Base-by-base conservation (phyloP, 2,329 filamentous ascomycete genomes). In the Pyrenophora teres region DNA sequence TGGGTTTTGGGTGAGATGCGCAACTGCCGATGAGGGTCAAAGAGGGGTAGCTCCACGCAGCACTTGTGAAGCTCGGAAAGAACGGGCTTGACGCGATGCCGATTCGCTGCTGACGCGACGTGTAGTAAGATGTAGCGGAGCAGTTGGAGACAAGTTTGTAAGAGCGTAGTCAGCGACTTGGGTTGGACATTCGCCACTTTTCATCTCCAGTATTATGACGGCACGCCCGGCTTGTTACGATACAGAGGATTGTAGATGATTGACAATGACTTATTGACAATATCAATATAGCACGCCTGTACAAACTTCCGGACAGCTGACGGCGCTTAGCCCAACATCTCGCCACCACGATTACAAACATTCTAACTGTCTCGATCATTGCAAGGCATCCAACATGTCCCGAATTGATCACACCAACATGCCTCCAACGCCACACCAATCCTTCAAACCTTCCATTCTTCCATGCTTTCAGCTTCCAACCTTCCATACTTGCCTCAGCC, bases 1-100 rank as follows among this genome's bases (percentile, higher is more conserved):
- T 43, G 36, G 21, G 18, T 25, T 35, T 37, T 7, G 36, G 18
- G 38, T 30, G 46, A 37, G 42, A 38, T 40, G 38, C 50, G 43
- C 55, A 69, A 66, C 63, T 67, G 65, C 64, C 65, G 65, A 68
- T 42, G 51, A 42, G 30, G 39, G 44, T 48, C 35, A 53, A 40
- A 45, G 61, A 63, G 64, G 64, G 60, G 62, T 62, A 62, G 50
- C 54, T 57, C 43, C 46, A 59, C 49, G 46, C 40, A 30, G 27
- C 27, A 16, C 44, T 18, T 44, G 30, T 31, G 40, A 36, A 46
- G 21, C 25, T 50, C 49, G 52, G 40, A 50, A 47, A 52, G 50
- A 50, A 50, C 57, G 52, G 57, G 58, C 46, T 50, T 56, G 35
- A 15, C 18, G 36, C 40, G 19, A 31, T 45, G 25, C 40, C 45